Evolutionary conservation across 139 green algal species (phyloP).

Genomic region (Ettlia oleoabundans): DNA sequence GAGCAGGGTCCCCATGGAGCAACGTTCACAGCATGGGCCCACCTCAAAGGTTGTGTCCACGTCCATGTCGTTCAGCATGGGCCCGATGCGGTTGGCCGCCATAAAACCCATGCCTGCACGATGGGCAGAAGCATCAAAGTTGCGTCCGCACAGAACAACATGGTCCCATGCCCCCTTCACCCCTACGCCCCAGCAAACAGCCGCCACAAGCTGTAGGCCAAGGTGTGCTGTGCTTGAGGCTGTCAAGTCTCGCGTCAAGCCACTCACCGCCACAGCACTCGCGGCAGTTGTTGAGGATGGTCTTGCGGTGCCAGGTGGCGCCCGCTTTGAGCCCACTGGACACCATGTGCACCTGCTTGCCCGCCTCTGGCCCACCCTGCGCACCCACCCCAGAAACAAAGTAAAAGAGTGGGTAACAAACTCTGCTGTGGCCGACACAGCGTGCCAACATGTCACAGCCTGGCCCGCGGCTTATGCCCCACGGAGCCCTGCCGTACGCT

Average conservation of each 20-base stretch:
- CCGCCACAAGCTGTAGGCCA: too few relatives aligned
- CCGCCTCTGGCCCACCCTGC: conserved; percentile 51
- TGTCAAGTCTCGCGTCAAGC: not conserved
- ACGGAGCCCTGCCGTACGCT: too few relatives aligned
- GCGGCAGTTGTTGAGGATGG: conserved; percentile 77
- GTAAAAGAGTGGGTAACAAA: too few relatives aligned
- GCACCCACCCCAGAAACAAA: conserved; percentile 36
- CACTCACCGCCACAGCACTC: conserved; percentile 88
- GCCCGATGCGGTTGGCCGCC: conserved; percentile 85
- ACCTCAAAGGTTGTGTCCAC: conserved; percentile 89
- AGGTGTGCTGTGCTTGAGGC: too few relatives aligned
- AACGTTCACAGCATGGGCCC: too few relatives aligned
- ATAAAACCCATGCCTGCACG: conserved; percentile 80
- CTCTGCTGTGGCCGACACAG: too few relatives aligned
- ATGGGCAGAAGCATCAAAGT: not conserved
- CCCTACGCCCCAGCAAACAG: too few relatives aligned
- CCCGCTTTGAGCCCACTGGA: conserved; percentile 86
- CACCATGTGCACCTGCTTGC: conserved; percentile 85
- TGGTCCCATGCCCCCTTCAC: too few relatives aligned
- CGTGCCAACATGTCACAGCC: too few relatives aligned
- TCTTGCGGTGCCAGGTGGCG: conserved; percentile 81
- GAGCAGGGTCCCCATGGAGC: too few relatives aligned
- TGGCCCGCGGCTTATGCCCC: too few relatives aligned
- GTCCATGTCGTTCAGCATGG: conserved; percentile 88
- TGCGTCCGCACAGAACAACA: not conserved